Evolutionary conservation across 2,329 filamentous ascomycete genomes (phyloP).

Genomic region (Penicillium polonicum): DNA sequence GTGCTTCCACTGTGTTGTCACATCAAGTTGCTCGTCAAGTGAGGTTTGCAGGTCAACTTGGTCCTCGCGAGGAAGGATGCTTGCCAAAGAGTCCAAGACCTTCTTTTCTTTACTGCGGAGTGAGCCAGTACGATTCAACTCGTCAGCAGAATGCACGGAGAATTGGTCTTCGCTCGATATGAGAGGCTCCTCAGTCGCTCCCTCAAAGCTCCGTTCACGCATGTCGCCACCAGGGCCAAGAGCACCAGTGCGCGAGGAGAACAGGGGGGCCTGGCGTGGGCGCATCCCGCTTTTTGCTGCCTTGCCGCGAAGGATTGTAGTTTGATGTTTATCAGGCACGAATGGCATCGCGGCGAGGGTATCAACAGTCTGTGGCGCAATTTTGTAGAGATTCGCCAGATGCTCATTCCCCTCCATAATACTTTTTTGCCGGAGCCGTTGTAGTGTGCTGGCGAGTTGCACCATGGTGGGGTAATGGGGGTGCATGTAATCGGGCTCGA

Average conservation of each 20-base stretch:
- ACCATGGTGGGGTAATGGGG: constrained; percentile 48
- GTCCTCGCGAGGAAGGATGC: constrained; percentile 11
- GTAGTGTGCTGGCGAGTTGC: constrained; percentile 42
- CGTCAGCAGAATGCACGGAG: neutral
- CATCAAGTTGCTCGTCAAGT: neutral
- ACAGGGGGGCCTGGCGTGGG: neutral
- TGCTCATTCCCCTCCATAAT: constrained; percentile 34
- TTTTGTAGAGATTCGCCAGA: constrained; percentile 28
- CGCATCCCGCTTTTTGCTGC: constrained; percentile 15
- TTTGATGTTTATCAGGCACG: constrained; percentile 43
- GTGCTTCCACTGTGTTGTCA: neutral
- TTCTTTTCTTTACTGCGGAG: neutral
- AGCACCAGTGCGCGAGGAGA: constrained; percentile 10
- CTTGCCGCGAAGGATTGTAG: constrained; percentile 38
- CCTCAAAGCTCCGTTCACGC: neutral
- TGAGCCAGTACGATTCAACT: neutral
- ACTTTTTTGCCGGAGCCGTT: constrained; percentile 37
- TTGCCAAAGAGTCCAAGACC: neutral
- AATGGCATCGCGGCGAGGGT: constrained; percentile 41
- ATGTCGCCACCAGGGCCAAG: constrained; percentile 1
- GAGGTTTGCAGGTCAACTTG: constrained; percentile 7
- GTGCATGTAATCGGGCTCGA: constrained; percentile 42
- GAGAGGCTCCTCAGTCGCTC: neutral
- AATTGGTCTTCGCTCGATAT: neutral
- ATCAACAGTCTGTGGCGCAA: constrained; percentile 39